Evolutionary conservation across 179 eudicot species (phyloP).

Genomic region (Dionaea muscipula): DNA sequence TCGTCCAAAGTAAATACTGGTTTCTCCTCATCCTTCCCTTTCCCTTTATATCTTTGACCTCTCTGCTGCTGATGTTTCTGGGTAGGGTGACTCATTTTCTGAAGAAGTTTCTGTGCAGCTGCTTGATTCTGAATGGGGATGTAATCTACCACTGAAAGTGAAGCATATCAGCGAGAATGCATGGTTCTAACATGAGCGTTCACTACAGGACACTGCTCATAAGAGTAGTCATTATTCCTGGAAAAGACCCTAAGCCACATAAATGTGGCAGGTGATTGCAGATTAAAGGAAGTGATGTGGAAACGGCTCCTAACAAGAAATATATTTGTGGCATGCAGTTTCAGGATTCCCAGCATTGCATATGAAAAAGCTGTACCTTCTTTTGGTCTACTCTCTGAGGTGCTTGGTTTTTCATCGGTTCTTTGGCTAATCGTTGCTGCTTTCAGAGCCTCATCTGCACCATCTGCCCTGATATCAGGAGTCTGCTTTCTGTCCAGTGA

Average conservation of each 20-base stretch:
- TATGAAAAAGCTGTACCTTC: constrained; percentile 38
- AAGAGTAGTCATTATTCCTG: not conserved
- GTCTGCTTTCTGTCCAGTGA: constrained; percentile 19
- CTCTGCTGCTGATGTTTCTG: constrained; percentile 28
- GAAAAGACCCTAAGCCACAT: not conserved
- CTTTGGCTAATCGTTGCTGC: constrained; percentile 22
- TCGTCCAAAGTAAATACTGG: constrained; percentile 69
- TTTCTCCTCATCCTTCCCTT: constrained; percentile 36
- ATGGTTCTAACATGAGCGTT: too few relatives aligned
- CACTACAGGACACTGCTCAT: constrained; percentile 6
- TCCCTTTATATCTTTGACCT: constrained; percentile 51
- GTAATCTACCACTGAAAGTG: constrained; percentile 54
- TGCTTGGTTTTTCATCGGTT: constrained; percentile 37
- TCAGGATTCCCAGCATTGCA: not conserved
- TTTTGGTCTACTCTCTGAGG: constrained; percentile 56
- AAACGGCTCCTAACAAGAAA: not conserved
- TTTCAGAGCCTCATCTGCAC: constrained; percentile 16
- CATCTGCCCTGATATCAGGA: constrained; percentile 20
- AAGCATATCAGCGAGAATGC: too few relatives aligned
- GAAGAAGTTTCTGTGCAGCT: constrained; percentile 81
- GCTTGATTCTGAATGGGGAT: constrained; percentile 80
- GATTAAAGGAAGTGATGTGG: not conserved
- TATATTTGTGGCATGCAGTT: not conserved
- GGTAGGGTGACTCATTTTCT: constrained; percentile 50
- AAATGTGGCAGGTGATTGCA: not conserved